Evolutionary conservation across 257 asterid genomes (phyloP), one percentile per base, ranked within the genome.

Genomic region (Nicotiana tabacum): DNA sequence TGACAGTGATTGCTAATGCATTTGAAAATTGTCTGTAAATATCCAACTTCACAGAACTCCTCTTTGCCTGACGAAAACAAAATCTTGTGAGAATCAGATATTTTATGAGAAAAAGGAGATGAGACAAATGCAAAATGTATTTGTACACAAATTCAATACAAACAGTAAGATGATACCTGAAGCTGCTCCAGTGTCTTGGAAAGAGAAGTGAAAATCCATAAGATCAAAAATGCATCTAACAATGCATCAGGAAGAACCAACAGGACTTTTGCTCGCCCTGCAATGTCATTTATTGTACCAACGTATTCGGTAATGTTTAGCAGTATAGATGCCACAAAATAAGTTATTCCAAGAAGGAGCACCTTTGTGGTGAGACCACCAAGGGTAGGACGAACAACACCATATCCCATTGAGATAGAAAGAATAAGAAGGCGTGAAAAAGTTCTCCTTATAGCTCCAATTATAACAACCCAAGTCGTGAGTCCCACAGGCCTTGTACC

Each of bases 181-280:
- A 96, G 89, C 88, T 96, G 97, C 91, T 94, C 98, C 62, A 96
- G 88, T 53, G 98, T 96, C 88, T 88, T 93, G 11, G 99, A 93
- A 85, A 96, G 97, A 82, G 98, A 96, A 81, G 98, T 96, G 89
- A 96, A 96, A 83, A 94, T 93, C 99, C 99, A 96, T 88, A 92
- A 85, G 84, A 96, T 93, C 80, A 96, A 91, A 87, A 96, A 96
- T 18, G 99, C 98, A 81, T 94, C 98, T 89, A 96, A 85, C 69
- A 92, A 87, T 37, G 98, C 98, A 88, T 91, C 97, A 43, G 99
- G 99, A 80, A 96, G 90, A 81, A 96, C 97, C 87, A 96, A 89
- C 82, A 94, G 85, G 37, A 94, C 89, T 84, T 98, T 90, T 46
- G 91, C 95, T 81, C 97, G 89, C 84, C 99, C 99, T 10, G 99